Conservation (phyloP, 495 filamentous ascomycete species). For the Filosporella fistucella region DNA sequence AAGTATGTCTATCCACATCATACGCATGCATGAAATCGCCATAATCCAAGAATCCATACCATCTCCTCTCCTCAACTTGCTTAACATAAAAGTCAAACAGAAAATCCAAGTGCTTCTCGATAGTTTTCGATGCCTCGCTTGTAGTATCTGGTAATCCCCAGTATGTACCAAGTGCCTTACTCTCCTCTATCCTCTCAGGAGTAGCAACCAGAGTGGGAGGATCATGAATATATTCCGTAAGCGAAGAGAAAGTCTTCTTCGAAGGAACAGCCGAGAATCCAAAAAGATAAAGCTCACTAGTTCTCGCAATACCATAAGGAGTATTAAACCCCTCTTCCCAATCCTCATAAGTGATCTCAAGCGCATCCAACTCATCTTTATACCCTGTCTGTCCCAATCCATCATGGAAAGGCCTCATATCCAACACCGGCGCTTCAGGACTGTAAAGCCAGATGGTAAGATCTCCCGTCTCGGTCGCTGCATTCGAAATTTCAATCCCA, state of each 20-base stretch:
- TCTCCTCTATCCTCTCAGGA: constrained; percentile 34
- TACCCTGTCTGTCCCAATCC: constrained; percentile 37
- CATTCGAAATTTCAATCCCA: constrained; percentile 37
- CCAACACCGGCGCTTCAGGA: constrained; percentile 40
- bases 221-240: constrained; percentile 30
- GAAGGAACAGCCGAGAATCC: constrained; percentile 37
- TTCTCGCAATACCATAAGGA: constrained; percentile 42
- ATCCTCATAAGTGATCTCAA: constrained; percentile 53
- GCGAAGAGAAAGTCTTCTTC: constrained; percentile 25
- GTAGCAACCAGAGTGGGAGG: constrained; percentile 34
- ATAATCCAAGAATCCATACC: constrained; percentile 50
- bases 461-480: constrained; percentile 30
- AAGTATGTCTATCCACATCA: constrained; percentile 41
- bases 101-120: constrained; percentile 38
- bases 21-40: constrained; percentile 50
- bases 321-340: constrained; percentile 42
- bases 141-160: constrained; percentile 30
- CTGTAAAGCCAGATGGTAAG: constrained; percentile 48
- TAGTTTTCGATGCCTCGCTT: not conserved
- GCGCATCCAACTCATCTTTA: constrained; percentile 40
- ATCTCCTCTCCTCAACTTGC: constrained; percentile 38
- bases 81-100: constrained; percentile 39
- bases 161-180: constrained; percentile 36
- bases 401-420: constrained; percentile 44
- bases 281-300: constrained; percentile 39